A percentile compares a stretch with the other conserved stretches of the same genome.
Conservation (phyloP, 148 eudicot genomes). For the Vaccinium vitisidaea region DNA sequence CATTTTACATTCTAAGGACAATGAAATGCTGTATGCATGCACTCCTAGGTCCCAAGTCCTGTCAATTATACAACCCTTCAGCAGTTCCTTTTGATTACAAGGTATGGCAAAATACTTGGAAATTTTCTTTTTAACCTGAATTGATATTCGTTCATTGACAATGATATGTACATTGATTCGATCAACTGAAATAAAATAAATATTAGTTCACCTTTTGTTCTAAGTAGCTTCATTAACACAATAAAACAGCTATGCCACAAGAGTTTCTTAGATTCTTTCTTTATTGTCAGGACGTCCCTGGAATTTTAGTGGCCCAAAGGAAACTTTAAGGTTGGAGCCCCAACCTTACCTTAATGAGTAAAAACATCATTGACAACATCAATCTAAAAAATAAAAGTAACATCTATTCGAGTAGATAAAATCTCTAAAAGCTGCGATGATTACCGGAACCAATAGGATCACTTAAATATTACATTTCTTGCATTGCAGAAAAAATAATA, state of each 20-base stretch:
- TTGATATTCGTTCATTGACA: background rate
- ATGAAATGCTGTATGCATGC: background rate
- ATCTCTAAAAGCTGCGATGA: background rate
- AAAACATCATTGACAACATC: background rate
- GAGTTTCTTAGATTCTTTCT: background rate
- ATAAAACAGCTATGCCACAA: background rate
- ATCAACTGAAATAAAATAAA: background rate
- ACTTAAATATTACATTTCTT: background rate
- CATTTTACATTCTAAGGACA: background rate
- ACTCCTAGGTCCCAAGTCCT: background rate
- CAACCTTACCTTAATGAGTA: background rate
- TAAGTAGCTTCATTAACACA: background rate
- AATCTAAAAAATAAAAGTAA: background rate
- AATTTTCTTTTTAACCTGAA: background rate
- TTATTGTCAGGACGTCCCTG: background rate
- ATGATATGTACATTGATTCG: background rate
- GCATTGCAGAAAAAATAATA: background rate
- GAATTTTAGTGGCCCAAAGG: background rate
- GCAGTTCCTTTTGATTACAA: background rate
- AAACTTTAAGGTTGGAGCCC: constrained; percentile 8
- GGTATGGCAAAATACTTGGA: background rate
- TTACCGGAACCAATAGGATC: background rate
- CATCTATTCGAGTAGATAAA: background rate
- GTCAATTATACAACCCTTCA: background rate
- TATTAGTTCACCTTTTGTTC: background rate